These are phyloP conservation scores for Tylopilus sp. DNA, from an alignment of 1,284 basidiomycete genomes.

Conservation along the genomic window DNA sequence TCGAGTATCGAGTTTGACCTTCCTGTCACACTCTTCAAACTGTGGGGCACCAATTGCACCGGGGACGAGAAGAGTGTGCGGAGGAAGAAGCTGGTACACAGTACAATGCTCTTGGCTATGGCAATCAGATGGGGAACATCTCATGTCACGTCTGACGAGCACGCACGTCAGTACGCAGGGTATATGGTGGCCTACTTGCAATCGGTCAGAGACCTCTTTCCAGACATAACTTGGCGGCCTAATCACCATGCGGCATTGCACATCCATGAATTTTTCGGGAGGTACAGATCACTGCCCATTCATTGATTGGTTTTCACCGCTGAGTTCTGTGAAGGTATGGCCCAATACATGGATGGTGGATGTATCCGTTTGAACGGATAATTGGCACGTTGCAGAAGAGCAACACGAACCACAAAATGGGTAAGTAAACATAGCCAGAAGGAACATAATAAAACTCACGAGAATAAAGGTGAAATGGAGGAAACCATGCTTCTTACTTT, in stretches of 20 bases:
- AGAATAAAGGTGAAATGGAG: not conserved
- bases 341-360: conserved; percentile 41
- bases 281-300: conserved; percentile 27
- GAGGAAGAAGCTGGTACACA: conserved; percentile 18
- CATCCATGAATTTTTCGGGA: conserved; percentile 24
- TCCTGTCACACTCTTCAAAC: not conserved
- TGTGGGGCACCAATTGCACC: not conserved
- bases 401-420: conserved; percentile 30
- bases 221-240: conserved; percentile 13
- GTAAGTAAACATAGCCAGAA: not conserved
- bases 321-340: conserved; percentile 27
- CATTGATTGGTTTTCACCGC: too few relatives aligned
- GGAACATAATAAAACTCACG: too few relatives aligned
- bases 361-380: conserved; percentile 37
- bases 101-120: conserved; percentile 29
- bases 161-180: conserved; percentile 13
- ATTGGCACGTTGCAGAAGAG: conserved; percentile 37
- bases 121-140: conserved; percentile 22
- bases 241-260: conserved; percentile 37
- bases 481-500: conserved; percentile 1
- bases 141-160: conserved; percentile 19
- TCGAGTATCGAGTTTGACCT: conserved; percentile 1
- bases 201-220: conserved; percentile 19
- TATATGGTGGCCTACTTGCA: conserved; percentile 29
- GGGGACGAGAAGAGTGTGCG: not conserved